Conservation (phyloP, 208 protist genomes). For the Wallacemonas sp. region DNA sequence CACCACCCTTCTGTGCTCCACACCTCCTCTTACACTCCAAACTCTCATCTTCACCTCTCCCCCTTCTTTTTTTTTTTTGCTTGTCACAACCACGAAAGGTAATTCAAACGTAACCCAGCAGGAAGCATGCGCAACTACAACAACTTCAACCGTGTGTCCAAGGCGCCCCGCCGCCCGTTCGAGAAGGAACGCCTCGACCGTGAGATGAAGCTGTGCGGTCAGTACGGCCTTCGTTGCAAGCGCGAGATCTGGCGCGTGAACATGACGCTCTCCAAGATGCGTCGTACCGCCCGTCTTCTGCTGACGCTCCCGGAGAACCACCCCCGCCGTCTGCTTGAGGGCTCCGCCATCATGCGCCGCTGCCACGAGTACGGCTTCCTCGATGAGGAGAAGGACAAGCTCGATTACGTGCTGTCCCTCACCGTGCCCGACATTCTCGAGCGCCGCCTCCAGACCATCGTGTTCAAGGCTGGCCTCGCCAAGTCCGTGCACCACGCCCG, state of each 20-base stretch:
- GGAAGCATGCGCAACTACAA: constrained; percentile 93
- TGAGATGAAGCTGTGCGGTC: constrained; percentile 99
- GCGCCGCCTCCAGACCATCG: constrained; percentile 99
- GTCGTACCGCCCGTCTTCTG: constrained; percentile 98
- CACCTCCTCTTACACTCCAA: background rate
- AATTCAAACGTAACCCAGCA: constrained; percentile 10
- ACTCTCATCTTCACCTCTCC: background rate
- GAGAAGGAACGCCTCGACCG: constrained; percentile 99
- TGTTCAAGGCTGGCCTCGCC: constrained; percentile 98
- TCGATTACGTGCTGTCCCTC: constrained; percentile 99
- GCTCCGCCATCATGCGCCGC: constrained; percentile 98
- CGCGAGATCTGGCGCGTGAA: constrained; percentile 99
- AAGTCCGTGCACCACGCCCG: constrained; percentile 99
- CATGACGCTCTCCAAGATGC: constrained; percentile 98
- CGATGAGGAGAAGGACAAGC: constrained; percentile 98
- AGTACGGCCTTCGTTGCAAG: constrained; percentile 99
- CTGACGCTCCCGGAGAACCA: constrained; percentile 99
- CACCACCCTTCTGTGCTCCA: no score
- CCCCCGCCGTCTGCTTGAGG: constrained; percentile 97
- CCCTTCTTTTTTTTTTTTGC: background rate
- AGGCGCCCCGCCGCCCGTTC: constrained; percentile 98
- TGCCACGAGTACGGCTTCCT: constrained; percentile 99
- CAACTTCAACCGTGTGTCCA: constrained; percentile 97
- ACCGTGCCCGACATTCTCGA: constrained; percentile 99
- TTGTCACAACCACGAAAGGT: no score